Base-by-base conservation (phyloP, 169 alveolate species). In the Plasmodium chabaudi region DNA sequence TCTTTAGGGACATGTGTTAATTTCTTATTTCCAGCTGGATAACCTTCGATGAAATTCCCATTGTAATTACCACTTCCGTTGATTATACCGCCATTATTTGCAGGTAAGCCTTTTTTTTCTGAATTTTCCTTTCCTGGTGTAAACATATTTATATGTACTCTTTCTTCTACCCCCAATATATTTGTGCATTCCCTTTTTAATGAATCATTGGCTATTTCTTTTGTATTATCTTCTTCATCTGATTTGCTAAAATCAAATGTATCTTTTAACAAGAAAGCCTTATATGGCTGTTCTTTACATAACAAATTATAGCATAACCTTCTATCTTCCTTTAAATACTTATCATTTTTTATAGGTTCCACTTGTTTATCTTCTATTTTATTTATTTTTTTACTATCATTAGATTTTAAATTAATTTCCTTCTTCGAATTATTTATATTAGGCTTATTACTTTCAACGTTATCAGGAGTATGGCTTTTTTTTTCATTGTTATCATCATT, bases 271-370 rank as follows among this genome's bases (percentile, higher is more conserved):
- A 75, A 42, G 42, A 75, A 55, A 39, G 88, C 88, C 21, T 75
- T 75, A 56, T 75, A 75, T 27, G 88, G 88, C 34, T 75, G 88
- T 53, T 75, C 88, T 17, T 75, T 42, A 46, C 46, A 75, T 42
- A 75, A 39, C 9, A 75, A 19, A 7, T 56, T 27, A 53, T 44
- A 75, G 9, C 74, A 75, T 15, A 61, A 6, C 51, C 64, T 75
- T 75, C 64, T 47, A 53, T 75, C 88, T 25, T 63, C 74, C 27
- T 65, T 63, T 51, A 75, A 61, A 67, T 75, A 75, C 17, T 42
- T 55, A 34, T 47, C 64, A 12, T 68, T 49, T 68, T 15, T 68
- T 19, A 61, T 4, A 34, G 64, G 55, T 2, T 6, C 6, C 39
- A 15, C 64, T 19, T 74, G 65, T 34, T 27, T 65, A 15, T 27